Conservation (phyloP, 2,329 filamentous ascomycete species). For the Alternaria arbusti region DNA sequence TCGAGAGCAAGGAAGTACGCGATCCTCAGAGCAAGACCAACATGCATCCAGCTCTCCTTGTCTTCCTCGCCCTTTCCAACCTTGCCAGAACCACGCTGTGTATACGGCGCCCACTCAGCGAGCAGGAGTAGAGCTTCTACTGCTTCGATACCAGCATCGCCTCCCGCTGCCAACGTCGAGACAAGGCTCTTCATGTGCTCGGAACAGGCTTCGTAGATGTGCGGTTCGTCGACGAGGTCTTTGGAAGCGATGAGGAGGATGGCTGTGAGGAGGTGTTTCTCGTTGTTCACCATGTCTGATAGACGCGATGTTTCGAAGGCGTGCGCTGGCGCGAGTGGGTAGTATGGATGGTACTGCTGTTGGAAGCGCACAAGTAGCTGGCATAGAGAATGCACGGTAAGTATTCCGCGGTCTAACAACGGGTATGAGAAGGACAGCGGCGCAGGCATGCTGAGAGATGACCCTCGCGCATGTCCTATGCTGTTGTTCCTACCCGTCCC, state of each 20-base stretch:
- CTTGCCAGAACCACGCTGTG: slow-evolving; percentile 64
- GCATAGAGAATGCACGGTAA: slow-evolving; percentile 57
- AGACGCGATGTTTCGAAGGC: slow-evolving; percentile 63
- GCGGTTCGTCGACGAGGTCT: slow-evolving; percentile 68
- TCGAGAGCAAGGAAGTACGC: slow-evolving; percentile 75
- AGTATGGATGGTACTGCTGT: slow-evolving; percentile 72
- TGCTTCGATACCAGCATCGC: slow-evolving; percentile 71
- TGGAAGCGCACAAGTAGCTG: slow-evolving; percentile 65
- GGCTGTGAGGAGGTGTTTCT: slow-evolving; percentile 72
- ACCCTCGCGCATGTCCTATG: slow-evolving; percentile 18
- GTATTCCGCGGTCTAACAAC: slow-evolving; percentile 50
- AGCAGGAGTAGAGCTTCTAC: slow-evolving; percentile 73
- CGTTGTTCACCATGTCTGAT: slow-evolving; percentile 63
- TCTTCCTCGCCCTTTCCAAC: slow-evolving; percentile 77
- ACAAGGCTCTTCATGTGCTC: slow-evolving; percentile 74
- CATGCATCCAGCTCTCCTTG: slow-evolving; percentile 78
- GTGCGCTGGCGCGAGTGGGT: slow-evolving; percentile 68
- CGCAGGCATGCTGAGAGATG: slow-evolving; percentile 21
- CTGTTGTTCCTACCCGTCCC: slow-evolving; percentile 13
- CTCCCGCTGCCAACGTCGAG: slow-evolving; percentile 69
- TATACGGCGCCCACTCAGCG: slow-evolving; percentile 76
- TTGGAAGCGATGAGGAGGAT: slow-evolving; percentile 75
- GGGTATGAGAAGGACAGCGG: slow-evolving; percentile 52
- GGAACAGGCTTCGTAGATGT: slow-evolving; percentile 70
- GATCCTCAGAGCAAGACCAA: slow-evolving; percentile 71